These are phyloP conservation scores for Phoenix roebelenii DNA, from an alignment of 176 grass and related monocot species.

Conservation along the genomic window DNA sequence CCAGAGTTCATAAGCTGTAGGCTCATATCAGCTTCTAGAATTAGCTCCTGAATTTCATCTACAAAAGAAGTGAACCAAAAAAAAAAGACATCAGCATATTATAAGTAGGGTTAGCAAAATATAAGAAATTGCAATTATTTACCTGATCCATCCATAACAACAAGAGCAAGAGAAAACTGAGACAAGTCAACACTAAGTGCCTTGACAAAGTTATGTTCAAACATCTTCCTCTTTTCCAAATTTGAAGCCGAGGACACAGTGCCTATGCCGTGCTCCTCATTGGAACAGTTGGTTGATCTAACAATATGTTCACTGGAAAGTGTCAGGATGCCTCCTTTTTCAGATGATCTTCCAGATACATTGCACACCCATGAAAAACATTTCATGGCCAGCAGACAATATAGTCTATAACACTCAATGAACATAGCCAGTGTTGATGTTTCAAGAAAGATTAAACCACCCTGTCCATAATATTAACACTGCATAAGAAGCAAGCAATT, in stretches of 20 bases:
- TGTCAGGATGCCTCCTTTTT: too few relatives aligned
- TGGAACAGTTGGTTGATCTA: too few relatives aligned
- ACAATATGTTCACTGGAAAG: too few relatives aligned
- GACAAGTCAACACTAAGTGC: constrained; percentile 47
- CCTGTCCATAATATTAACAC: constrained; percentile 41
- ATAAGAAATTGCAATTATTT: constrained; percentile 24
- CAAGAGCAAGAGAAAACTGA: constrained; percentile 50
- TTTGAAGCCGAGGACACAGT: constrained; percentile 21
- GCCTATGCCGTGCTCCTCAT: constrained; percentile 13
- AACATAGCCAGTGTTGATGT: constrained; percentile 58
- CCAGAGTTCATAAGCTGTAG: constrained; percentile 44
- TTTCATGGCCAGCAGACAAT: constrained; percentile 34
- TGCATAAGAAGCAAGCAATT: constrained; percentile 7
- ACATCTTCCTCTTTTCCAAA: constrained; percentile 29
- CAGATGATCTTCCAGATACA: too few relatives aligned
- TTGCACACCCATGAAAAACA: constrained; percentile 5
- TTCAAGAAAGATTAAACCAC: constrained; percentile 79
- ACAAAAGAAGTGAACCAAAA: constrained; percentile 10
- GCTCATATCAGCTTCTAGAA: constrained; percentile 37
- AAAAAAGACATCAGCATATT: neutral
- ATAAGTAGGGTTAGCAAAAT: neutral
- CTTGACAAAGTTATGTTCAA: constrained; percentile 26
- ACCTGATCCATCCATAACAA: constrained; percentile 41
- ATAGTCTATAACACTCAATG: constrained; percentile 49
- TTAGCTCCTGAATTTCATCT: constrained; percentile 54